Conservation (phyloP, 2,329 filamentous ascomycete genomes). For the Pyrenophora tritici-repentis region DNA sequence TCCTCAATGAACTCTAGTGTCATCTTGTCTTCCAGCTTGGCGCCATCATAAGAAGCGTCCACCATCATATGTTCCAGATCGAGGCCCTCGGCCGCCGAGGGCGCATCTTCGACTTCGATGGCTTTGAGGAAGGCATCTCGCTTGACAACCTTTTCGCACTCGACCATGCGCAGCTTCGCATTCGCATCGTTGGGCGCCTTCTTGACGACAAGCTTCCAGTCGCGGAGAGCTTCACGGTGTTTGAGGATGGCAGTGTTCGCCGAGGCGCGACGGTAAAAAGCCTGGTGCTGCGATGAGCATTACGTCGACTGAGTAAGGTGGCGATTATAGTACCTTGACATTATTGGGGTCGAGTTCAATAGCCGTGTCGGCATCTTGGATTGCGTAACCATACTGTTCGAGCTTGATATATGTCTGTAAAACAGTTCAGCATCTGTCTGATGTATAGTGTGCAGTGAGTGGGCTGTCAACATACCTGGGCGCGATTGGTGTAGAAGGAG, state of each 20-base stretch:
- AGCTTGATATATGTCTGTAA: slow-evolving; percentile 90
- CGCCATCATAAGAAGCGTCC: slow-evolving; percentile 84
- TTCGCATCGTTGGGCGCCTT: slow-evolving; percentile 88
- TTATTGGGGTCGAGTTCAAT: slow-evolving; percentile 87
- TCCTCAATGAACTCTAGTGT: slow-evolving; percentile 96
- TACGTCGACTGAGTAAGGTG: neutral
- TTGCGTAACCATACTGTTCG: slow-evolving; percentile 91
- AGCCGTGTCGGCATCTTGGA: slow-evolving; percentile 87
- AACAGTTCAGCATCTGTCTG: slow-evolving; percentile 28
- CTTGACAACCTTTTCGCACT: slow-evolving; percentile 94
- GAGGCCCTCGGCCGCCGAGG: slow-evolving; percentile 87
- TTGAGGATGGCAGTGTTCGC: slow-evolving; percentile 89
- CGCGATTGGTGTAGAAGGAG: slow-evolving; percentile 91
- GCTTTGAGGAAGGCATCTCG: slow-evolving; percentile 91
- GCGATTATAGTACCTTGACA: slow-evolving; percentile 71
- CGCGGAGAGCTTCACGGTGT: slow-evolving; percentile 84
- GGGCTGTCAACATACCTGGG: slow-evolving; percentile 69
- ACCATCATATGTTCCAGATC: slow-evolving; percentile 85
- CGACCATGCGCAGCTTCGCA: slow-evolving; percentile 85
- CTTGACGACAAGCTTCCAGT: slow-evolving; percentile 89
- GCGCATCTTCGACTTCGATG: slow-evolving; percentile 90
- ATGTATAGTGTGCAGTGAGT: slow-evolving; percentile 19
- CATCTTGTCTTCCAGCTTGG: slow-evolving; percentile 78
- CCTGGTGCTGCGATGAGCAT: slow-evolving; percentile 57
- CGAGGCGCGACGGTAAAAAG: slow-evolving; percentile 90